These are phyloP conservation scores for Lolium perenne DNA, from an alignment of 176 grass and related monocot genomes.

Conservation along the genomic window DNA sequence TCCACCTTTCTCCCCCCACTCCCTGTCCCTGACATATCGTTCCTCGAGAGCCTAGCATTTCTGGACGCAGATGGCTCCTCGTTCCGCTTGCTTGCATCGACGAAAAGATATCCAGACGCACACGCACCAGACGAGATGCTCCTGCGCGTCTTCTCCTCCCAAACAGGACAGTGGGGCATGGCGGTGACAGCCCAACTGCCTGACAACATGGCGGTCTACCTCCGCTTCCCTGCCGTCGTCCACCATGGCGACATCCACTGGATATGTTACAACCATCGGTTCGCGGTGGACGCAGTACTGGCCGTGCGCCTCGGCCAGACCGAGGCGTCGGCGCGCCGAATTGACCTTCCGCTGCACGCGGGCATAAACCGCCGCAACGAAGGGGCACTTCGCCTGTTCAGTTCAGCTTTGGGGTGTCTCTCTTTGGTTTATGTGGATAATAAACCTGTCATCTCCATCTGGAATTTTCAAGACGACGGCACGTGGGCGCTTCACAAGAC, in stretches of 20 bases:
- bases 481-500: not conserved
- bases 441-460: slow-evolving; percentile 12
- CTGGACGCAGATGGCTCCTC: slow-evolving; percentile 7
- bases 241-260: slow-evolving; percentile 16
- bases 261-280: not conserved
- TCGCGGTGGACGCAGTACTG: not conserved
- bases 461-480: not conserved
- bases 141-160: slow-evolving; percentile 16
- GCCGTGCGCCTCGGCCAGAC: not conserved
- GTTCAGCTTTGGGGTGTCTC: slow-evolving; percentile 9
- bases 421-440: slow-evolving; percentile 20
- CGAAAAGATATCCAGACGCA: not conserved
- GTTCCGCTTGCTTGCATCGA: slow-evolving; percentile 21
- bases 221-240: not conserved
- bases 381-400: not conserved
- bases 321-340: not conserved
- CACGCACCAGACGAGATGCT: not conserved
- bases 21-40: not conserved
- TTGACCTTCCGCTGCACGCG: not conserved
- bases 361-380: not conserved
- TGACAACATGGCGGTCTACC: not conserved
- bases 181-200: not conserved
- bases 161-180: slow-evolving; percentile 5
- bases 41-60: not conserved
- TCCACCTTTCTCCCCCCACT: slow-evolving; percentile 35